Percentiles rank a stretch among this genome's conserved stretches.
Conservation (phyloP, 1,284 basidiomycete genomes). For the Pascua sp. region DNA sequence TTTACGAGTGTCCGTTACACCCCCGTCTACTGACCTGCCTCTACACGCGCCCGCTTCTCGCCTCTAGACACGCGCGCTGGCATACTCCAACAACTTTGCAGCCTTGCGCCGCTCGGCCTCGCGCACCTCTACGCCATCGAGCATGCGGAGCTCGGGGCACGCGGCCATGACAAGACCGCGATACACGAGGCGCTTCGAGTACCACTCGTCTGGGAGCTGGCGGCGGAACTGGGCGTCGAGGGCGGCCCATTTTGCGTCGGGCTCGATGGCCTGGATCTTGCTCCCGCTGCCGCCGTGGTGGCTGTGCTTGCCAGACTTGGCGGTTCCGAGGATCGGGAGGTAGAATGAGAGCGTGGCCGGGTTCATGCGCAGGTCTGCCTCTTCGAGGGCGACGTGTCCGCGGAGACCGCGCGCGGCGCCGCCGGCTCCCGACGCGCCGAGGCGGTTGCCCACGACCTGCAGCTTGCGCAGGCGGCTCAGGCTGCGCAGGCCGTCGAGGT, state of each 20-base stretch:
- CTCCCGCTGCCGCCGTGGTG: conserved; percentile 3
- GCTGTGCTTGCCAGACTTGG: neutral
- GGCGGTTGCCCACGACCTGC: conserved; percentile 76
- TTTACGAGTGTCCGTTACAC: too few species aligned
- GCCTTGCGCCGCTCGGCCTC: conserved; percentile 79
- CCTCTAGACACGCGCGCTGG: neutral
- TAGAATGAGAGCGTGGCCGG: conserved; percentile 93
- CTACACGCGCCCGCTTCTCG: too few species aligned
- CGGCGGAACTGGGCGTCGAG: conserved; percentile 81
- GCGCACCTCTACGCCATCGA: conserved; percentile 77
- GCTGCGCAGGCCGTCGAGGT: conserved; percentile 67
- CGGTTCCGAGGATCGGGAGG: conserved; percentile 63
- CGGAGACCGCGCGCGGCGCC: conserved; percentile 65
- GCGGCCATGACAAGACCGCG: conserved; percentile 77
- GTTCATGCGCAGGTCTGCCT: conserved; percentile 91
- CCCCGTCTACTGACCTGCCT: too few species aligned
- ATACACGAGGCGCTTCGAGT: conserved; percentile 78
- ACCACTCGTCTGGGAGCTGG: conserved; percentile 79
- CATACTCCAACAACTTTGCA: conserved; percentile 57
- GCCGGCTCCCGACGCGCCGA: conserved; percentile 59
- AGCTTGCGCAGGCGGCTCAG: conserved; percentile 72
- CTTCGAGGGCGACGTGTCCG: conserved; percentile 71
- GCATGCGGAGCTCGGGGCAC: conserved; percentile 61
- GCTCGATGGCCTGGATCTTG: conserved; percentile 3
- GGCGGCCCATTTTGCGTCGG: conserved; percentile 54